Conservation (phyloP, 495 filamentous ascomycete species). For the Hyphodiscus hymeniophilus region DNA sequence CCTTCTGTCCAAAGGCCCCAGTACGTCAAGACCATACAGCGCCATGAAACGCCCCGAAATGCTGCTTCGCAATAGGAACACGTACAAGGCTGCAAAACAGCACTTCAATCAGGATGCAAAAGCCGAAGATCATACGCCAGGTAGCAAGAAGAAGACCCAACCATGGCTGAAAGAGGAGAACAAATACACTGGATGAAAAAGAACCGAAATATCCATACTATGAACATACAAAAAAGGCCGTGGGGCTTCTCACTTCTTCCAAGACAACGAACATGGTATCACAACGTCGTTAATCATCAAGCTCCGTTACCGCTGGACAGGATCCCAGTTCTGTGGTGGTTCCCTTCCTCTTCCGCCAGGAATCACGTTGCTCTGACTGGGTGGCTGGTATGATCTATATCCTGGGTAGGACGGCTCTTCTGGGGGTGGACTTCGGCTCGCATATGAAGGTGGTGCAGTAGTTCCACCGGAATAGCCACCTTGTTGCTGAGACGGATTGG, state of each 20-base stretch:
- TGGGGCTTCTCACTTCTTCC: not conserved
- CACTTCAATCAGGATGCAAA: no score
- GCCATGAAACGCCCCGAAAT: not conserved
- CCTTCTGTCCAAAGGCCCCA: not conserved
- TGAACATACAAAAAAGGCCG: not conserved
- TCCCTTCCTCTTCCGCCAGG: slow-evolving; percentile 4
- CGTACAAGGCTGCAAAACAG: not conserved
- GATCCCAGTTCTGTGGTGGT: slow-evolving; percentile 21
- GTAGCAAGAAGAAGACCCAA: no score
- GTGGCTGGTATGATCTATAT: slow-evolving; percentile 13
- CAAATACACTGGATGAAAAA: not conserved
- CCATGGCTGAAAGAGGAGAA: not conserved
- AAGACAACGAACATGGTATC: slow-evolving; percentile 1
- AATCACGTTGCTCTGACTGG: not conserved
- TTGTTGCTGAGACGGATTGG: slow-evolving; percentile 2
- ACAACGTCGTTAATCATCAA: slow-evolving; percentile 30
- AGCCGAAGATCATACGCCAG: no score
- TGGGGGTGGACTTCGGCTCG: slow-evolving; percentile 14
- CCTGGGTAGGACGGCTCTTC: slow-evolving; percentile 12
- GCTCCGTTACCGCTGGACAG: slow-evolving; percentile 8
- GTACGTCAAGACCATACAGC: no score
- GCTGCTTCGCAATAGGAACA: slow-evolving; percentile 2
- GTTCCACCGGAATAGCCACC: slow-evolving; percentile 4
- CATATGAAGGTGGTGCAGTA: slow-evolving; percentile 6
- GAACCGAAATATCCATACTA: not conserved